Evolutionary conservation across 257 asterid species (phyloP).

Genomic region (Echium plantagineum): DNA sequence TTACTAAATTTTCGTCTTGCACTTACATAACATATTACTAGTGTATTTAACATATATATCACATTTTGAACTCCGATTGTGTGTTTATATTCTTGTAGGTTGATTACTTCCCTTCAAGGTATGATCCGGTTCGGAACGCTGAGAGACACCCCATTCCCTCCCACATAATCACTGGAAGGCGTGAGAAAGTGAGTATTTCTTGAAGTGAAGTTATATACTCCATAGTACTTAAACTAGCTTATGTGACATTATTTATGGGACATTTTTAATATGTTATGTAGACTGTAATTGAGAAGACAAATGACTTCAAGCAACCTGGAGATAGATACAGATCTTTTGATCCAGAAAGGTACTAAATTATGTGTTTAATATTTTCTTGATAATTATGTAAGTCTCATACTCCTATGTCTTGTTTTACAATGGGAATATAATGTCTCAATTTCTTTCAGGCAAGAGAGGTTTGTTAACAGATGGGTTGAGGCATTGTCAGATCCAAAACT

Average conservation of each 20-base stretch:
- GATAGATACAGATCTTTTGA: conserved; percentile 11
- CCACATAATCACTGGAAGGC: conserved; percentile 5
- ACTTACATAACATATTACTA: too few species aligned
- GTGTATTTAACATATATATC: too few species aligned
- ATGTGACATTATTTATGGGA: too few species aligned
- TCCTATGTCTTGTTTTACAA: too few species aligned
- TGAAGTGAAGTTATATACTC: too few species aligned
- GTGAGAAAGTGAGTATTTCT: conserved; percentile 3
- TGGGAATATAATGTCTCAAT: too few species aligned
- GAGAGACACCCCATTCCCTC: conserved; percentile 12
- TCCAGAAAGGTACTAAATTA: conserved; percentile 5
- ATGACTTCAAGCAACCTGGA: conserved; percentile 11
- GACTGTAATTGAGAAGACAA: conserved; percentile 13
- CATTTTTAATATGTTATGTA: neutral
- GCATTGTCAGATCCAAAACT: conserved; percentile 6
- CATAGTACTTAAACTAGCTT: too few species aligned
- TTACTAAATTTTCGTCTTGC: too few species aligned
- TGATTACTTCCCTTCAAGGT: conserved; percentile 14
- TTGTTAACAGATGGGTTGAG: conserved; percentile 4
- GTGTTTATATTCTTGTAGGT: conserved; percentile 1
- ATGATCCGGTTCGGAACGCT: conserved; percentile 5
- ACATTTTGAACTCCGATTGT: too few species aligned
- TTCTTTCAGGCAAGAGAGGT: conserved; percentile 11
- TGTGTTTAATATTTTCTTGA: too few species aligned
- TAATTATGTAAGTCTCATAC: too few species aligned